Base-by-base conservation (phyloP, 108 stramenopile genomes). In the Bacterosira constricta region DNA sequence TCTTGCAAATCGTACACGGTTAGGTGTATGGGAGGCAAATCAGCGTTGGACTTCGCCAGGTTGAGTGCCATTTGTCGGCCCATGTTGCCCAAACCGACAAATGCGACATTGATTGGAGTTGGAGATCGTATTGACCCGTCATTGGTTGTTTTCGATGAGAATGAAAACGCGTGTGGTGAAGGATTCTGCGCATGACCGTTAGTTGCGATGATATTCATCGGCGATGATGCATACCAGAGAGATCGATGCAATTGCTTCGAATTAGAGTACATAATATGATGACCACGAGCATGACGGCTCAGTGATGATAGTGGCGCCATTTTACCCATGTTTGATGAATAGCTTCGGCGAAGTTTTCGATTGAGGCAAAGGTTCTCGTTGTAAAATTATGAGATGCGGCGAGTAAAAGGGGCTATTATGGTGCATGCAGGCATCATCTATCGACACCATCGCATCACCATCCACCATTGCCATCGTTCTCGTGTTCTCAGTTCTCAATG, bases 21-120 rank as follows among this genome's bases (percentile, higher is more conserved):
- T n/a, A 76, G 34, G 18, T 55, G 75, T 12, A 76, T 32, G 8
- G 50, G 17, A 0, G 68, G 32, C 42, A 58, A 3, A 9, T 41
- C 13, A 31, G 45, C 56, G 6, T 61, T 32, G 21, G 18, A 5
- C 29, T 60, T 76, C 29, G 79, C 63, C 13, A 95, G 68, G 77
- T 95, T 98, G 17, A 63, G 42, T 7, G 86, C 88, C 97, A 98
- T 98, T 42, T 75, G 85, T 20, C 78, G 75, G 2, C 97, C 96
- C 97, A 97, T 97, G 63, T 96, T 95, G 3, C 97, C 97, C 29
- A 97, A 81, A 32, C 97, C 97, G 30, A 97, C 69, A 63, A 97
- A 94, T 11, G 91, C 95, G 25, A 97, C 69, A 27, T 80, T 74
- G 31, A 39, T 27, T 32, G 36, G 12, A 9, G 61, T 20, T 17